phyloP scores from a whole-genome alignment of 2,329 filamentous ascomycete species.

The Scorias spongiosa region DNA sequence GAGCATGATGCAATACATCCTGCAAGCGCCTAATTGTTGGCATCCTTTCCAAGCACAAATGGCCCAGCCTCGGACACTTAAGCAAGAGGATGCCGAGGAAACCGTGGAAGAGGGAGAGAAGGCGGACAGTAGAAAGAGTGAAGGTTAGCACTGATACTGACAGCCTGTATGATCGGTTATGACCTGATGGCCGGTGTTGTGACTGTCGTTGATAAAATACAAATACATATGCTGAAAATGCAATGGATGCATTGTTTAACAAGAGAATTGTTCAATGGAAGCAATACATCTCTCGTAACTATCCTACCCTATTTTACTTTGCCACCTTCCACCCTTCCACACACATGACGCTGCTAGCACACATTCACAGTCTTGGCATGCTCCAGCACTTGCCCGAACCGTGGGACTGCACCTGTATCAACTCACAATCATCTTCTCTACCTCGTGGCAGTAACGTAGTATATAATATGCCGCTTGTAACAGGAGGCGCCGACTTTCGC shows the following conservation, averaged over 20 bases:
- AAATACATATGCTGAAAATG: too few species aligned
- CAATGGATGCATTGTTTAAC: too few species aligned
- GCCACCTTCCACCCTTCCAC: too few species aligned
- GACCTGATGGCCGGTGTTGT: too few species aligned
- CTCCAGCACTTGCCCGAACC: neutral
- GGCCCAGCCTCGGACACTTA: conserved; percentile 17
- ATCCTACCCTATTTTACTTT: too few species aligned
- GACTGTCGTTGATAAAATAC: too few species aligned
- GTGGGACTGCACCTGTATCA: neutral
- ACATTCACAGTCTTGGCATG: neutral
- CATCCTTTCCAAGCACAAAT: conserved; percentile 43
- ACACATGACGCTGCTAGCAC: too few species aligned
- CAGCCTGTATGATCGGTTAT: too few species aligned
- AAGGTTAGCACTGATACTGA: neutral
- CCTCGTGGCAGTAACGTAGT: neutral
- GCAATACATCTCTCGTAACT: too few species aligned
- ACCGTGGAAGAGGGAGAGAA: neutral
- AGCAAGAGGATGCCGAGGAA: conserved; percentile 8
- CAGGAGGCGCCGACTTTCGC: neutral
- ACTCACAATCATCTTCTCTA: too few species aligned
- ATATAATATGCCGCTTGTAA: neutral
- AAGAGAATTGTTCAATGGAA: too few species aligned
- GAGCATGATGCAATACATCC: conserved; percentile 82
- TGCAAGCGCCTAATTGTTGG: conserved; percentile 64
- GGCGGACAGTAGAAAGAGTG: neutral